Evolutionary conservation across 2,329 filamentous ascomycete genomes (phyloP), one percentile per base, ranked within the genome.

Genomic region (Exophiala aquamarina): DNA sequence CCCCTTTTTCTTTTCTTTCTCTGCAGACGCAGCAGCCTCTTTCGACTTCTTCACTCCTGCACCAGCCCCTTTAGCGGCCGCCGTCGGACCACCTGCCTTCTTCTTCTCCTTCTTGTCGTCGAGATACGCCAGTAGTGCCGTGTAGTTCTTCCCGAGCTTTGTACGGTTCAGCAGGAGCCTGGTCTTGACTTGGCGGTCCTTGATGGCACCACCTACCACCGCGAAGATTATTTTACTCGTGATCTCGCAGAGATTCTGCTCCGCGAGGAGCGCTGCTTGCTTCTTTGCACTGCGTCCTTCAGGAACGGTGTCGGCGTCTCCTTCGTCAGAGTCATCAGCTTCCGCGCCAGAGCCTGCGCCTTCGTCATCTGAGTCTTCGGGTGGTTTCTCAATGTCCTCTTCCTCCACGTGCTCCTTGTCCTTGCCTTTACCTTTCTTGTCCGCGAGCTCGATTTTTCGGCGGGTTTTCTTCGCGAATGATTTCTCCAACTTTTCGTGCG

Each of bases 191-290:
- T 81, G 21, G 81, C 83, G 7, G 77, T 77, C 79, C 70, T 94
- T 89, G 41, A 96, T 74, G 32, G 90, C 82, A 43, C 82, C 83
- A 15, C 84, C 88, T 8, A 87, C 74, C 17, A 95, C 83, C 10
- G 85, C 86, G 33, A 95, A 79, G 29, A 96, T 87, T 34, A 95
- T 81, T 64, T 93, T 94, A 53, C 83, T 86, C 0, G 91, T 84
- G 19, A 96, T 75, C 59, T 92, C 86, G 67, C 92, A 97, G 1
- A 97, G 78, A 15, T 84, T 81, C 63, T 92, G 86, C 67, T 97
- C 93, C 0, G 89, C 83, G 49, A 91, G 77, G 26, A 96, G 77
- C 47, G 83, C 81, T 31, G 79, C 77, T 38, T 83, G 77, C 56
- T 81, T 73, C 76, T 74, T 21, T 80, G 73, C 33, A 79, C 35